A percentile compares a stretch with the other conserved stretches of the same genome.
These are phyloP conservation scores for Metschnikowia colocasiae DNA, from an alignment of 805 yeast species.

Conservation along the genomic window DNA sequence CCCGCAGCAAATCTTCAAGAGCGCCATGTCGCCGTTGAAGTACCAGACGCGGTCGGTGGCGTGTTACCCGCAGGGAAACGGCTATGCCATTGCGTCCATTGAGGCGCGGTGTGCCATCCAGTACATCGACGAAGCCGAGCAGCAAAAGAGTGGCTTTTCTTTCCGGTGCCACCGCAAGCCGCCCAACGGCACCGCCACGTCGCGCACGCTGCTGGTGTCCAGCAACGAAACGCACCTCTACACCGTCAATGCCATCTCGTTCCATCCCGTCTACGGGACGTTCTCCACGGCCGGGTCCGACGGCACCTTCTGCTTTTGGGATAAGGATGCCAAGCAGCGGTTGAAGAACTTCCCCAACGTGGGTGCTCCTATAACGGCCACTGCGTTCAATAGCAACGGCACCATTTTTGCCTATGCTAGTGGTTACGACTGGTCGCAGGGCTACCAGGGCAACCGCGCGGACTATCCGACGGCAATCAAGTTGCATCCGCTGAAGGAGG, in stretches of 20 bases:
- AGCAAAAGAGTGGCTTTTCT: conserved; percentile 69
- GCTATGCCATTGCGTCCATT: conserved; percentile 87
- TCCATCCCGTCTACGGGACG: conserved; percentile 90
- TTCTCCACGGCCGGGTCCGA: conserved; percentile 93
- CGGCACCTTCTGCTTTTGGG: conserved; percentile 95
- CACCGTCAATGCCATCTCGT: conserved; percentile 72
- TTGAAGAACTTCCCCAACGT: conserved; percentile 73
- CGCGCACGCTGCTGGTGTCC: conserved; percentile 24
- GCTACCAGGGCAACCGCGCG: conserved; percentile 71
- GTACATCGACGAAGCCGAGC: conserved; percentile 81
- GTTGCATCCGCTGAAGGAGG: conserved; percentile 81
- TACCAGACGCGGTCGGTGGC: conserved; percentile 81
- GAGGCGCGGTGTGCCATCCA: conserved; percentile 97
- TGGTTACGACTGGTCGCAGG: conserved; percentile 95
- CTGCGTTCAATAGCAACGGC: conserved; percentile 82
- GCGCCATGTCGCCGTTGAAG: conserved; percentile 71
- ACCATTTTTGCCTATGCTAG: conserved; percentile 84
- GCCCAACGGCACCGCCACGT: conserved; percentile 32
- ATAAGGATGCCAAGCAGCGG: conserved; percentile 85
- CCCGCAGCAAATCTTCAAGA: conserved; percentile 80
- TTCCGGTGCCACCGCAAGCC: conserved; percentile 91
- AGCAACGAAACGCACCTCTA: conserved; percentile 60
- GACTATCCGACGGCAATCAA: conserved; percentile 73
- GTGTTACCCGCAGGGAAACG: conserved; percentile 89
- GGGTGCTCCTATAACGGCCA: conserved; percentile 65